Base-by-base conservation (phyloP, 495 filamentous ascomycete genomes). In the Podospora sp. region DNA sequence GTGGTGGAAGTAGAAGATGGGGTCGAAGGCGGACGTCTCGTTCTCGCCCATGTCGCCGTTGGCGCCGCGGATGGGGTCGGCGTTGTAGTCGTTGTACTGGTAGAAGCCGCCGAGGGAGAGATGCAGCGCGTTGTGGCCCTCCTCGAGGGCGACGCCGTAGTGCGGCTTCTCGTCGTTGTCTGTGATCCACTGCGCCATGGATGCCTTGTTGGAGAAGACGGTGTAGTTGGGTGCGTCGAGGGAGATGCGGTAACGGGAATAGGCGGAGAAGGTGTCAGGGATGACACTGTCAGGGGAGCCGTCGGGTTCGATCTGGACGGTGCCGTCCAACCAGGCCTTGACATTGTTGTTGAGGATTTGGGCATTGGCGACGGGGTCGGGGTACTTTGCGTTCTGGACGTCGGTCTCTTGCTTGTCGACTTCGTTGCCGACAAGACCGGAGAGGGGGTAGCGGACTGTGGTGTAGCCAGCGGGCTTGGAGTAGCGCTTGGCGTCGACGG, bases 11-110 rank as follows among this genome's bases (percentile, higher is more conserved):
- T 66, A 76, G 65, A 78, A 78, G 60, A 78, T 72, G 22, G 72
- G 75, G 56, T 78, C 75, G 49, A 78, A 75, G 20, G 59, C 35
- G 0, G 75, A 72, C 18, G 72, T 78, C 8, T 78, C 72, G 60
- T 76, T 78, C 57, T 74, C 75, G 14, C 72, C 74, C 74, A 76
- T 78, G 64, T 78, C 75, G 14, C 75, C 74, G 52, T 78, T 78
- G 16, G 75, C 75, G 12, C 57, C 59, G 6, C 7, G 11, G 25
- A 58, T 58, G 27, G 68, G 51, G 67, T 69, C 55, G 27, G 55
- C 49, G 33, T 59, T 59, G 24, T 53, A 57, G 58, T 65, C 26
- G 16, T 20, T 20, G 11, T 46, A 24, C 24, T 29, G 33, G 2
- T 77, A 20, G 61, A 74, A 70, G 11, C 73, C 73, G 29, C 74